A percentile compares a stretch with the other conserved stretches of the same genome.
phyloP scores from a whole-genome alignment of 164 flowering plant genomes.

The Magnolia kwangsiensis region DNA sequence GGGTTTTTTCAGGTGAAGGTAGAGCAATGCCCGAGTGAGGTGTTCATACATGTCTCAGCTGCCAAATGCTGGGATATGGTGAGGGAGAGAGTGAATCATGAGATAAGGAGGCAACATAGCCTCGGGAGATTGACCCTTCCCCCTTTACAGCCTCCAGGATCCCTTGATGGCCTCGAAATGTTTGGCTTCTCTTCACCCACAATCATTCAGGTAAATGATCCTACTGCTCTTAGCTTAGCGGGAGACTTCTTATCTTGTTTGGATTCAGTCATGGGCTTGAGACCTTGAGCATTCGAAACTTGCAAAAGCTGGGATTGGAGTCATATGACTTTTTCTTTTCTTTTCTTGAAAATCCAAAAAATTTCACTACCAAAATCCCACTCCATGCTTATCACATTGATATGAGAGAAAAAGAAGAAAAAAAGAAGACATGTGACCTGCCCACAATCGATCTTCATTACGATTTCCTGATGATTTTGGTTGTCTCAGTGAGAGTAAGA shows the following conservation, averaged over 20 bases:
- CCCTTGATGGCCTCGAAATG: constrained; percentile 92
- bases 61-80: constrained; percentile 96
- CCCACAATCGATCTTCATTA: background rate
- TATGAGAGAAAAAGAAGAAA: no score
- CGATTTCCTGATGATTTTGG: background rate
- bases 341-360: no score
- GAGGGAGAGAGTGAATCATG: constrained; percentile 82
- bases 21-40: constrained; percentile 67
- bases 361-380: no score
- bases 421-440: no score
- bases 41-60: constrained; percentile 71
- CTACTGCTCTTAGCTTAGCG: background rate
- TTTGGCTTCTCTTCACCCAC: constrained; percentile 91
- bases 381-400: no score
- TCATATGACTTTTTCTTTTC: no score
- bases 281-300: background rate
- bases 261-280: background rate
- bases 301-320: no score
- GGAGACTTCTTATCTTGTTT: background rate
- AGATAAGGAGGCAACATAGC: constrained; percentile 66
- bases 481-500: background rate
- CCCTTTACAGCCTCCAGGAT: constrained; percentile 87
- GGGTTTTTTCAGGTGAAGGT: constrained; percentile 62
- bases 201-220: constrained; percentile 65
- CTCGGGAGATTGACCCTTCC: constrained; percentile 60